Conservation (phyloP, 768 basidiomycete species). For the Crepidotus variabilis region DNA sequence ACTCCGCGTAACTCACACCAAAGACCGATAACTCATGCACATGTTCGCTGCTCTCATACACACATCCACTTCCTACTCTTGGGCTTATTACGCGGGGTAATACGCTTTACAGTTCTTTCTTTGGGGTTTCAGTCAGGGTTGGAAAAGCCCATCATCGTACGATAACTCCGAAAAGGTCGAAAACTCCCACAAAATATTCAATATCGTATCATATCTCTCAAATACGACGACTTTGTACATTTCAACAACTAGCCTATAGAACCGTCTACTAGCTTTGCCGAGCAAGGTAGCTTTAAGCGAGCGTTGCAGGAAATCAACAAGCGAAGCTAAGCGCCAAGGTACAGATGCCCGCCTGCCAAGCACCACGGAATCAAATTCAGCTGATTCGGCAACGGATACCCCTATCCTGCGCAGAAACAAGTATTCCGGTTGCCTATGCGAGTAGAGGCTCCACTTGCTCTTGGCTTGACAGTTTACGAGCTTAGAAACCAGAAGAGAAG, state of each 20-base stretch:
- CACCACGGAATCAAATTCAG: no score
- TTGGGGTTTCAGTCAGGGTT: neutral
- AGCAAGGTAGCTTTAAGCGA: no score
- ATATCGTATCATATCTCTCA: neutral
- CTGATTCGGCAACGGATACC: no score
- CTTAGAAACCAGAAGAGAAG: no score
- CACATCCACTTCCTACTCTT: neutral
- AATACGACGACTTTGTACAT: neutral
- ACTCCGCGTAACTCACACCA: neutral
- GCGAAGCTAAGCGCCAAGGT: no score
- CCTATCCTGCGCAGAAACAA: no score
- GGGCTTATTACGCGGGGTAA: neutral
- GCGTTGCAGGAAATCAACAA: no score
- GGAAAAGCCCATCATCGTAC: neutral
- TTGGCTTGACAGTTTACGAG: no score
- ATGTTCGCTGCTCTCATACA: neutral
- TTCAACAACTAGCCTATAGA: neutral
- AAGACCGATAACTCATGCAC: neutral
- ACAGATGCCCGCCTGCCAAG: no score
- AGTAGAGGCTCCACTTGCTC: no score
- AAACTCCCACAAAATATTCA: neutral
- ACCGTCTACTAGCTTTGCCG: neutral
- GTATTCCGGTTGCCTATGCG: no score
- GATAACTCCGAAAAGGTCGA: neutral
- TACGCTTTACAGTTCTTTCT: neutral